Percentiles rank a stretch among this genome's conserved stretches.
These are phyloP conservation scores for Gyromitra esculenta DNA, from an alignment of 2,329 filamentous ascomycete genomes.

Conservation along the genomic window DNA sequence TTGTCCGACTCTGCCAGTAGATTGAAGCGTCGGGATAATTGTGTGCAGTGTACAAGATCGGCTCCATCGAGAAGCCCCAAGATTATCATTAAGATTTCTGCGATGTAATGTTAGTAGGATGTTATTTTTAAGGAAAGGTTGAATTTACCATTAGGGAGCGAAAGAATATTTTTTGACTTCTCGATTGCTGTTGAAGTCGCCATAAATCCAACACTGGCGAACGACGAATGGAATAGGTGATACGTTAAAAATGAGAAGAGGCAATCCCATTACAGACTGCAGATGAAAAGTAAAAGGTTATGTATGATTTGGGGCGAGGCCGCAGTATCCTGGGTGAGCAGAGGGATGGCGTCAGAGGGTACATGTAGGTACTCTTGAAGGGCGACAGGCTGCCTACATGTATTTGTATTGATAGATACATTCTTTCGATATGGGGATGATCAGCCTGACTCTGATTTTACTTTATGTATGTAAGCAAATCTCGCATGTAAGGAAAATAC, in stretches of 20 bases:
- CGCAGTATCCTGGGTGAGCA: background rate
- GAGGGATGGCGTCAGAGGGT: background rate
- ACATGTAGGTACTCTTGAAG: background rate
- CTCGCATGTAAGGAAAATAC: background rate
- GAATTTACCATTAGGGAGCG: conserved; percentile 37
- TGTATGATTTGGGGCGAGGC: background rate
- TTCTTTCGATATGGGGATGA: background rate
- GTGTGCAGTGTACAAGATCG: conserved; percentile 28
- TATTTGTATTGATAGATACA: no score
- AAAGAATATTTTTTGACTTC: background rate
- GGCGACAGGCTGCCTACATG: background rate
- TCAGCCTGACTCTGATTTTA: background rate
- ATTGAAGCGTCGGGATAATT: conserved; percentile 34
- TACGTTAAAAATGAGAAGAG: background rate
- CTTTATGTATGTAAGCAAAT: background rate
- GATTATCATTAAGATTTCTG: conserved; percentile 43
- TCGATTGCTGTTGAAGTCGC: background rate
- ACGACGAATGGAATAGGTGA: background rate
- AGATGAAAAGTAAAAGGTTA: background rate
- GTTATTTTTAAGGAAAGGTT: background rate
- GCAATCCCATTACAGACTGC: background rate
- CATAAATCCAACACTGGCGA: conserved; percentile 7
- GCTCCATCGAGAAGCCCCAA: conserved; percentile 28
- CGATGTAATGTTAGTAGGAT: background rate
- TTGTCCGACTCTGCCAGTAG: conserved; percentile 22